Percentiles rank a stretch among this genome's conserved stretches.
Evolutionary conservation across 202 grass and related monocot genomes (phyloP).

Genomic region (Zizania palustris): DNA sequence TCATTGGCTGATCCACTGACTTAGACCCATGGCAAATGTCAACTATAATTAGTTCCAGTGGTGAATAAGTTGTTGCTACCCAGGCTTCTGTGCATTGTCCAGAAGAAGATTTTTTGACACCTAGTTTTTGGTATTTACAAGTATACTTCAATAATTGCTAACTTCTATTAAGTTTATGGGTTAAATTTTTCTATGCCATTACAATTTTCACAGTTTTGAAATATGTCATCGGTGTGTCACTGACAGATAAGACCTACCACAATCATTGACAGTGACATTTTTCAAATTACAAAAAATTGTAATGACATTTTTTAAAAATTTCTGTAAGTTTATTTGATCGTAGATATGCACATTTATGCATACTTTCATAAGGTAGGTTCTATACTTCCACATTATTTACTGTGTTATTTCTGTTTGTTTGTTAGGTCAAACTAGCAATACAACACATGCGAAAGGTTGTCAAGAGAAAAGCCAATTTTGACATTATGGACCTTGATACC

Average conservation of each 20-base stretch:
- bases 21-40: background rate
- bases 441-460: slow-evolving; percentile 96
- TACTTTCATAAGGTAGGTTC: slow-evolving; percentile 5
- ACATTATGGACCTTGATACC: slow-evolving; percentile 98
- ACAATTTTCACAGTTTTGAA: too few relatives aligned
- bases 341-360: slow-evolving; percentile 20
- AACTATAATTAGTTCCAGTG: background rate
- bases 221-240: too few relatives aligned
- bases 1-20: background rate
- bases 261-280: too few relatives aligned
- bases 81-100: slow-evolving; percentile 1
- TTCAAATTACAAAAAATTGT: too few relatives aligned
- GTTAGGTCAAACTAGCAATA: slow-evolving; percentile 98
- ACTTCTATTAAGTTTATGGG: slow-evolving; percentile 19
- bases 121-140: background rate
- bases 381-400: slow-evolving; percentile 45
- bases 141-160: slow-evolving; percentile 21
- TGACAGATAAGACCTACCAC: too few relatives aligned
- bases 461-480: slow-evolving; percentile 97
- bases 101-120: slow-evolving; percentile 4
- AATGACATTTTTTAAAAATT: too few relatives aligned
- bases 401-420: slow-evolving; percentile 39
- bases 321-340: slow-evolving; percentile 12
- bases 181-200: too few relatives aligned
- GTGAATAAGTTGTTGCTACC: background rate